Evolutionary conservation across 805 yeast species (phyloP).

Genomic region (Lachancea thermotolerans): DNA sequence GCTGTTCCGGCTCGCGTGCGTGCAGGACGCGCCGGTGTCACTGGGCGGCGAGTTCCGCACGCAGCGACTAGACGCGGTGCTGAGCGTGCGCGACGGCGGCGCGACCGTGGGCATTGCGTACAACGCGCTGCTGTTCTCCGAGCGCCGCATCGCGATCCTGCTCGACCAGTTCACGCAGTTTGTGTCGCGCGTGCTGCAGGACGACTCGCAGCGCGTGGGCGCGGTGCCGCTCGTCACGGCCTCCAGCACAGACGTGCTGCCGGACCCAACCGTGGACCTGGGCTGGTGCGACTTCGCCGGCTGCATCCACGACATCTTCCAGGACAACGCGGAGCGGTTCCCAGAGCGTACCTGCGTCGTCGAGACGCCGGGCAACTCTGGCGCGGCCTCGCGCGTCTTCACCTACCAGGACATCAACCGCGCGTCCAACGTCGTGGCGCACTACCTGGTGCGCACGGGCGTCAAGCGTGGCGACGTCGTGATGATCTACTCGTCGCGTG

Average conservation of each 20-base stretch:
- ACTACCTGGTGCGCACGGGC: constrained; percentile 74
- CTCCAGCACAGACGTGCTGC: constrained; percentile 56
- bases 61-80: constrained; percentile 43
- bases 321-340: constrained; percentile 71
- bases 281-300: constrained; percentile 93
- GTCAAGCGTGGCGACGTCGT: constrained; percentile 89
- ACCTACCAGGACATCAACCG: constrained; percentile 83
- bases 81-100: constrained; percentile 18
- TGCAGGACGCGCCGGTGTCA: constrained; percentile 38
- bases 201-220: constrained; percentile 44
- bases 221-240: constrained; percentile 61
- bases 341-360: constrained; percentile 90
- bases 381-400: constrained; percentile 59
- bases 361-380: constrained; percentile 61
- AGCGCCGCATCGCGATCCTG: constrained; percentile 59
- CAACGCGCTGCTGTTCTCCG: constrained; percentile 68
- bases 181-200: constrained; percentile 31
- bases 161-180: constrained; percentile 68
- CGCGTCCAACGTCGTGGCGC: constrained; percentile 90
- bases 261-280: constrained; percentile 80
- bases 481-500: constrained; percentile 95
- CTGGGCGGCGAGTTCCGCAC: constrained; percentile 30
- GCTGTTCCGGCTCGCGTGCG: constrained; percentile 42
- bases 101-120: constrained; percentile 35
- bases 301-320: constrained; percentile 93